Evolutionary conservation across 345 rosid species (phyloP), one percentile per base, ranked within the genome.

Genomic region (Nasturtium officinale): DNA sequence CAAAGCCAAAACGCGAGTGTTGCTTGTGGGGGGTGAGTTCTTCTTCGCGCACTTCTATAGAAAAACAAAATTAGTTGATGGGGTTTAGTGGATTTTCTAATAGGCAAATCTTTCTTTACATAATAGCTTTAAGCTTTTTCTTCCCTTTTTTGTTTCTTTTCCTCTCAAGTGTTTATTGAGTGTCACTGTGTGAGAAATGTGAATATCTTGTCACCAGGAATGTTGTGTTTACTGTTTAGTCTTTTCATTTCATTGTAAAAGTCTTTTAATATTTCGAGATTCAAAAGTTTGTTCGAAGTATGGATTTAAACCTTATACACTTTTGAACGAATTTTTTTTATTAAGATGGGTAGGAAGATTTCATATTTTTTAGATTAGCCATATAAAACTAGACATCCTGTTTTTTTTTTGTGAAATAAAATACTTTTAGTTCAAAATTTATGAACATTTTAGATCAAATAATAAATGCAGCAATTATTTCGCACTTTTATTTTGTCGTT

Each of bases 1-100:
- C 65, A 61, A 72, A 30, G 47, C 71, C 37, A 66, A 66, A 42
- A 46, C 29, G 52, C 33, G 16, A 69, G 20, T 64, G 64, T 76
- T 69, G 59, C 65, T 69, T 69, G 70, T 68, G 58, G 32, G 29
- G 29, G 63, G 37, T 26, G 51, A 61, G 65, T 71, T 69, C 58
- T 42, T 61, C 56, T 69, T 61, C 75, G 61, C 79, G 43, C 10
- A 61, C 10, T 76, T 69, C 70, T 53, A 76, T 45, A 29, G 25
- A 23, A 23, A 23, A 9, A 54, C 42, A 16, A 9, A 52, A 51
- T 3, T 18, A 26, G 16, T 37, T 67, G n/a, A 60, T 75, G 38
- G 56, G 37, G 17, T 46, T 67, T 52, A 20, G 51, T 74, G 5
- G 11, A 20, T 32, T 64, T 32, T 64, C 42, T 30, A 7, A n/a